Percentiles rank a stretch among this genome's conserved stretches.
Conservation (phyloP, 208 protist genomes). For the Phytomonas sp. region DNA sequence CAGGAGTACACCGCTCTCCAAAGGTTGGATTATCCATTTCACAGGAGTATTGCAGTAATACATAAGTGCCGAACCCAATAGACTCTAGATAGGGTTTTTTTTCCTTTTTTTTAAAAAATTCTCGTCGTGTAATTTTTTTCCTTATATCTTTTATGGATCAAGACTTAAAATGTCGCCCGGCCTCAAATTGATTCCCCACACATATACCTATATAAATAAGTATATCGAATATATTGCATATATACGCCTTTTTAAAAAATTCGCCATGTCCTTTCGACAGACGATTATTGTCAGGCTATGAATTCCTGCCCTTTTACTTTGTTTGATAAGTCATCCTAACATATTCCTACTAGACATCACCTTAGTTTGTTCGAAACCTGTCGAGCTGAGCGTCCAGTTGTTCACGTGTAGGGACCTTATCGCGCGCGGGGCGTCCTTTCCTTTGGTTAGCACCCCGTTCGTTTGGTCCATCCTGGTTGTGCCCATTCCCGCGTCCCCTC, state of each 20-base stretch:
- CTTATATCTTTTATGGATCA: slow-evolving; percentile 8
- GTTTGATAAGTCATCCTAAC: neutral
- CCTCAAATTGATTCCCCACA: neutral
- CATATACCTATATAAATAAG: slow-evolving; percentile 9
- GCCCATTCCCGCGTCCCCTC: slow-evolving; percentile 17
- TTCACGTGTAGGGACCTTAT: slow-evolving; percentile 29
- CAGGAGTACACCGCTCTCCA: neutral
- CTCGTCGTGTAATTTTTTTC: neutral
- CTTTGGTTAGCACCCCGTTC: slow-evolving; percentile 15
- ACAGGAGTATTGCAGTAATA: neutral
- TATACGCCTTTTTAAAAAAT: neutral
- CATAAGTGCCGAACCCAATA: neutral
- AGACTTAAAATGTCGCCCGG: neutral
- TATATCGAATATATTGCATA: neutral
- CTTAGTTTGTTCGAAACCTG: slow-evolving; percentile 40
- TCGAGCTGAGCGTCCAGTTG: slow-evolving; percentile 78
- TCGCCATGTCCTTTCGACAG: neutral
- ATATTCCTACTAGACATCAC: neutral
- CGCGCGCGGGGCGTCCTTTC: slow-evolving; percentile 20
- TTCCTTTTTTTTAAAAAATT: slow-evolving; percentile 16
- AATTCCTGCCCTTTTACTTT: neutral
- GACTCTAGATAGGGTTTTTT: slow-evolving; percentile 2
- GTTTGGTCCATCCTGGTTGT: slow-evolving; percentile 18
- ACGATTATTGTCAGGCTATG: neutral
- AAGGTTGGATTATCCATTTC: neutral